Conservation (phyloP, 306 rosid genomes). For the Oemleria cerasiformis region DNA sequence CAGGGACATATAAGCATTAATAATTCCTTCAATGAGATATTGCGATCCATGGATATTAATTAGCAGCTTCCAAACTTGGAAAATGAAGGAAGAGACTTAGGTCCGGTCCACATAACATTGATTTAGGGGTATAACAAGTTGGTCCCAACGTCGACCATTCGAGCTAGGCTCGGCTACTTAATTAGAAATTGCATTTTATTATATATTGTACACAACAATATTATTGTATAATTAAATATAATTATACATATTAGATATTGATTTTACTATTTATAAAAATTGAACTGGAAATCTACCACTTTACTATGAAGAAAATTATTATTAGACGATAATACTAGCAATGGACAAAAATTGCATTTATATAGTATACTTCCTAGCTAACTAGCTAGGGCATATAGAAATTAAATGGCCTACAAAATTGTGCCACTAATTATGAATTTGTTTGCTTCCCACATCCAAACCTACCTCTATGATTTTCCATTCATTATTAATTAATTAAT, state of each 20-base stretch:
- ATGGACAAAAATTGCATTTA: background rate
- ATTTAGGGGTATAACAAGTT: constrained; percentile 1
- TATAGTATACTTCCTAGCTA: background rate
- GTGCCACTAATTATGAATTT: background rate
- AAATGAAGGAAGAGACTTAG: background rate
- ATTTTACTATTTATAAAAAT: too few species aligned
- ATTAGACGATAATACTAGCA: too few species aligned
- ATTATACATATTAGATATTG: too few species aligned
- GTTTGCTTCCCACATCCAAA: constrained; percentile 3
- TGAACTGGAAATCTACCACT: too few species aligned
- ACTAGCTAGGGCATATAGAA: background rate
- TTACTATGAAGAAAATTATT: too few species aligned
- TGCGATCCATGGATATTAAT: too few species aligned
- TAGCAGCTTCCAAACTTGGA: background rate
- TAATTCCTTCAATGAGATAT: constrained; percentile 7
- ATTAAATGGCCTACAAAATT: background rate
- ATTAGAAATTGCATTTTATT: background rate
- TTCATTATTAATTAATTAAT: too few species aligned
- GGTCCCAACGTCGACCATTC: background rate
- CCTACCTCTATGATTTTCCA: constrained; percentile 18
- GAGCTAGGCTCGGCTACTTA: background rate
- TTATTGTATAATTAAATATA: too few species aligned
- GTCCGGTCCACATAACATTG: background rate
- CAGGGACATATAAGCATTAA: background rate
- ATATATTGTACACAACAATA: too few species aligned